Conservation (phyloP, 345 rosid species). For the Populus tremula region DNA sequence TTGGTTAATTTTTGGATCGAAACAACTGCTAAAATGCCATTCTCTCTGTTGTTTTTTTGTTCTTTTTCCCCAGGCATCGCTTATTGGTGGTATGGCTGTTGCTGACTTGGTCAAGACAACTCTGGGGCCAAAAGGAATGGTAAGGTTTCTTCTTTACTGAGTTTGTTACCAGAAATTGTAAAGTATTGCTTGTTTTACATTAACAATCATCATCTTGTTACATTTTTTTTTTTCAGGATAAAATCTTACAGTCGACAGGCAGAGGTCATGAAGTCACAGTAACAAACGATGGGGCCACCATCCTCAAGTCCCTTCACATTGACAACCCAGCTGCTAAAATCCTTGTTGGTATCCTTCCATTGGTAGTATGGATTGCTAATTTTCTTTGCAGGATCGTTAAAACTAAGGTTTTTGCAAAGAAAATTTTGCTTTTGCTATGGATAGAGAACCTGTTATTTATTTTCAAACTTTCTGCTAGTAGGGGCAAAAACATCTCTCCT, state of each 20-base stretch:
- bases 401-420: too few relatives aligned
- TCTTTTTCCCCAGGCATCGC: constrained; percentile 56
- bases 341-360: constrained; percentile 69
- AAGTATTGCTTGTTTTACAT: background rate
- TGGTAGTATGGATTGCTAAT: background rate
- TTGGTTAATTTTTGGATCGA: background rate
- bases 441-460: too few relatives aligned
- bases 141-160: constrained; percentile 20
- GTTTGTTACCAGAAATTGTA: background rate
- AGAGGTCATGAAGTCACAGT: constrained; percentile 82
- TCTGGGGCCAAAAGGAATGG: constrained; percentile 98
- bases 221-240: constrained; percentile 53
- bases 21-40: background rate
- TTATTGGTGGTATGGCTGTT: constrained; percentile 93
- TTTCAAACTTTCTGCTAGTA: background rate
- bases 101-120: constrained; percentile 91
- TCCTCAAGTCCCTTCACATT: constrained; percentile 85
- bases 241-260: constrained; percentile 93
- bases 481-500: background rate
- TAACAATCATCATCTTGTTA: constrained; percentile 3
- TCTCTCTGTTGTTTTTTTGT: background rate
- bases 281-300: constrained; percentile 97
- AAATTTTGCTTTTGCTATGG: too few relatives aligned
- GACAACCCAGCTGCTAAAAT: constrained; percentile 98
- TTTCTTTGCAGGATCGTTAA: background rate